These are phyloP conservation scores for Allium cepa DNA, from an alignment of 106 monocot genomes.

Conservation along the genomic window DNA sequence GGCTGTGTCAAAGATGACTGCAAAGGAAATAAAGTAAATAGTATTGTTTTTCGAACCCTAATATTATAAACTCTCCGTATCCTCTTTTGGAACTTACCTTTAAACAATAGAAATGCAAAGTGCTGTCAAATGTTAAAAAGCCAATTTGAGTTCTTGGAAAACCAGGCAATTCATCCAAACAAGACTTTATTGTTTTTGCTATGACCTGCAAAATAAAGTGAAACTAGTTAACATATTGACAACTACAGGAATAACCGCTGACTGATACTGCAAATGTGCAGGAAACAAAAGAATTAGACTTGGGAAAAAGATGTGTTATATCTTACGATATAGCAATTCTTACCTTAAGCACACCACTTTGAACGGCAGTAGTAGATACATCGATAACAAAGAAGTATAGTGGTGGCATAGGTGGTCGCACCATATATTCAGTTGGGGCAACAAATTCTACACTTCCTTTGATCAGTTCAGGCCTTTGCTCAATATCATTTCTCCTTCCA, in stretches of 20 bases:
- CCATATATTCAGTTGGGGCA: conserved; percentile 99
- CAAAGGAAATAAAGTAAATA: conserved; percentile 11
- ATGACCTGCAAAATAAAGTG: conserved; percentile 47
- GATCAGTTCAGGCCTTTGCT: conserved; percentile 87
- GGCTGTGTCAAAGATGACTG: conserved; percentile 96
- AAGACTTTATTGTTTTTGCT: conserved; percentile 84
- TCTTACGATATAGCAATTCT: conserved; percentile 1
- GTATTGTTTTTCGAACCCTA: background rate
- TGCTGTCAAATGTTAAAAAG: conserved; percentile 93
- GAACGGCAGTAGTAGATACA: conserved; percentile 74
- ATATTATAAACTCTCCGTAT: background rate
- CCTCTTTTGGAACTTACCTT: conserved; percentile 44
- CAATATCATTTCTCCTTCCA: conserved; percentile 75
- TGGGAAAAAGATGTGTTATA: background rate
- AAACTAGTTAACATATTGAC: background rate
- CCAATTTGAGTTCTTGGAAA: conserved; percentile 95
- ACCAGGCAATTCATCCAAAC: conserved; percentile 86
- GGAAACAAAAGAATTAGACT: background rate
- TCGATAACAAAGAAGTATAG: conserved; percentile 94
- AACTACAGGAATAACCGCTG: background rate
- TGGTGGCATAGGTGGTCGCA: conserved; percentile 98
- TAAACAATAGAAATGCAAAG: conserved; percentile 91
- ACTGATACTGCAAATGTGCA: background rate
- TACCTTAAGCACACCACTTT: conserved; percentile 88
- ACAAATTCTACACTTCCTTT: conserved; percentile 96